A percentile compares a stretch with the other conserved stretches of the same genome.
phyloP scores from a whole-genome alignment of 1,284 basidiomycete genomes.

The Microbotryum intermedium region DNA sequence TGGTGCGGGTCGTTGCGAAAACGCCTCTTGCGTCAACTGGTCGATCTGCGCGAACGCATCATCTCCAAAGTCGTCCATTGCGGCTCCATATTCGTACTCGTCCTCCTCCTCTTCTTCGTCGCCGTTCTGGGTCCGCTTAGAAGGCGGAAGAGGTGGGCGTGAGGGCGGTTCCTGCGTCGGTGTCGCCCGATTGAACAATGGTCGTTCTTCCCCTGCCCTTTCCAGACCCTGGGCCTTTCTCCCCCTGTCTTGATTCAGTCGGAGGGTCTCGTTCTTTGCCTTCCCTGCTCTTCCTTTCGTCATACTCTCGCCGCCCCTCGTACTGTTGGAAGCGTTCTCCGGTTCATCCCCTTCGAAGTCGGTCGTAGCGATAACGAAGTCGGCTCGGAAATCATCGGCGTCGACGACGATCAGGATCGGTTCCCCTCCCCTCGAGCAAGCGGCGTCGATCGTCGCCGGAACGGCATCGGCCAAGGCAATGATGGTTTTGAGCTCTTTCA shows the following conservation, averaged over 20 bases:
- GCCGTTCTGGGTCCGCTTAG: not conserved
- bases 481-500: constrained; percentile 29
- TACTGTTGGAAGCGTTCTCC: constrained; percentile 1
- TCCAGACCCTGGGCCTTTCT: not conserved
- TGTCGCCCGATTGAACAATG: constrained; percentile 21
- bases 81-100: constrained; percentile 5
- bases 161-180: not conserved
- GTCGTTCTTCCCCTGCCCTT: not conserved
- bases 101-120: constrained; percentile 6
- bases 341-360: constrained; percentile 17
- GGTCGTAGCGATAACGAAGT: constrained; percentile 27
- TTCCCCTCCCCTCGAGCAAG: constrained; percentile 22
- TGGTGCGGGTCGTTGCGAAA: too few species aligned
- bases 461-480: constrained; percentile 19
- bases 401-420: constrained; percentile 16
- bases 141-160: not conserved
- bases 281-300: not conserved
- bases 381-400: constrained; percentile 7
- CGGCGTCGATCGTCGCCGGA: constrained; percentile 1
- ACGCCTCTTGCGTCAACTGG: constrained; percentile 12
- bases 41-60: constrained; percentile 12
- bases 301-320: not conserved
- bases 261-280: not conserved
- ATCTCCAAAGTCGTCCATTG: constrained; percentile 2
- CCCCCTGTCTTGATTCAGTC: not conserved